Evolutionary conservation across 2,329 filamentous ascomycete species (phyloP).

Genomic region (Macrophomina phaseolina): DNA sequence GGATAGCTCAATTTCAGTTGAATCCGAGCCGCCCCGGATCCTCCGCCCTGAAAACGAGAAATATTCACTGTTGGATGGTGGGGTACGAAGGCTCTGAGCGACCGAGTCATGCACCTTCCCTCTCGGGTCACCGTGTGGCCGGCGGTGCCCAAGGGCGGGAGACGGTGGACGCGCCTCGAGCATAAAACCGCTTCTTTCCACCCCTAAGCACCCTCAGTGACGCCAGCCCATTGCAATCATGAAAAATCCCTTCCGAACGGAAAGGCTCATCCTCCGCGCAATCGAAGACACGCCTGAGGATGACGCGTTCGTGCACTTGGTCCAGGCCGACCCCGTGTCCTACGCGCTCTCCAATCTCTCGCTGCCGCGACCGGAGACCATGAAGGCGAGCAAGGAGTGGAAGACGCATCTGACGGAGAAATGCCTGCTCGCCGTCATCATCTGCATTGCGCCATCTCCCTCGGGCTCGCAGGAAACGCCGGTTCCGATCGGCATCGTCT

Average conservation of each 20-base stretch:
- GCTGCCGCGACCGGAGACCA: not conserved
- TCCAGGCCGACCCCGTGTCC: not conserved
- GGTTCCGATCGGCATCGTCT: conserved; percentile 11
- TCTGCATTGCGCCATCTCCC: not conserved
- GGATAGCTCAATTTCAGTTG: no score
- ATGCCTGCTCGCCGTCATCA: conserved; percentile 1
- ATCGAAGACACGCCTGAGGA: conserved; percentile 5
- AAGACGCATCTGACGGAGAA: not conserved
- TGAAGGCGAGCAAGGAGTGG: not conserved
- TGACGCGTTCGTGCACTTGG: conserved; percentile 7
- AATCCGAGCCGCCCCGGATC: no score
- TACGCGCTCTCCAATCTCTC: conserved; percentile 2
- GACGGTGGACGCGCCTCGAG: no score
- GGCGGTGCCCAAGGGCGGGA: no score
- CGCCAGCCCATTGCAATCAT: not conserved
- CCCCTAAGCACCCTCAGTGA: no score
- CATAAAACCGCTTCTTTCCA: no score
- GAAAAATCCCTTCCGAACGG: conserved; percentile 7
- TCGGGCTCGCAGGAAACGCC: not conserved
- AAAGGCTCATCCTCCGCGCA: not conserved
- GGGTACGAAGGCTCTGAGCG: no score
- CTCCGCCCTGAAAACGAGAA: no score
- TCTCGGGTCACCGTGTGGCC: no score
- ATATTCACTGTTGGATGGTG: no score
- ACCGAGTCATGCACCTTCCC: no score